Evolutionary conservation across 345 rosid genomes (phyloP), one percentile per base, ranked within the genome.

Genomic region (Physaria fendleri): DNA sequence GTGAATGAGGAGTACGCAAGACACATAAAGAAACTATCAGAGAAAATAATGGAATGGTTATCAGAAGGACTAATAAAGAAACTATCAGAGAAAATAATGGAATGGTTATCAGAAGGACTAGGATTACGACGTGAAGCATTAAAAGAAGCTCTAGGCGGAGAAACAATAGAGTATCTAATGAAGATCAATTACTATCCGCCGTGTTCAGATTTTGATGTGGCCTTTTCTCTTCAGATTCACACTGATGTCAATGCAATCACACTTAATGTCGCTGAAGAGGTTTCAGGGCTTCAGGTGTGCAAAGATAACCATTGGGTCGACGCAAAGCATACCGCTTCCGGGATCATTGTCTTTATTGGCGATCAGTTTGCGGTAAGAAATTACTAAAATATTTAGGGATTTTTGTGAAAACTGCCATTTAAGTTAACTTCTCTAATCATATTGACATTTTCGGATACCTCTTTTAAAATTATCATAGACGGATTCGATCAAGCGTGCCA

Each of bases 111-210:
- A 1, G 16, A 66, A 2, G 94, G 98, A 23, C 35, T 91, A 29
- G 88, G 88, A 2, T 66, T 85, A 1, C 76, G 75, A 25, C 74
- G 56, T 17, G 45, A 72, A 2, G 85, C 40, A 0, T 2, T 91
- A 8, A 81, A 73, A 34, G 79, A 75, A 35, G 88, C 76, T 1
- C 21, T 65, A 0, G 92, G 96, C 0, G 95, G 94, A 0, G 91
- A 82, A 0, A 75, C 65, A 13, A 21, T 78, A 5, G 81, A 76
- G 15, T 90, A 82, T 57, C 12, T 82, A 60, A 56, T 85, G 57
- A 87, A 83, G 64, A 78, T 90, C 4, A 85, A 76, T 13, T 85
- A 73, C 28, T 90, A 85, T 51, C 91, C 95, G 2, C 91, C 94
- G 0, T 87, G 94, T 37, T 82, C 85, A 5, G 76, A 82, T 2